These are phyloP conservation scores for Tricholoma terreum DNA, from an alignment of 768 basidiomycete genomes.

Conservation along the genomic window DNA sequence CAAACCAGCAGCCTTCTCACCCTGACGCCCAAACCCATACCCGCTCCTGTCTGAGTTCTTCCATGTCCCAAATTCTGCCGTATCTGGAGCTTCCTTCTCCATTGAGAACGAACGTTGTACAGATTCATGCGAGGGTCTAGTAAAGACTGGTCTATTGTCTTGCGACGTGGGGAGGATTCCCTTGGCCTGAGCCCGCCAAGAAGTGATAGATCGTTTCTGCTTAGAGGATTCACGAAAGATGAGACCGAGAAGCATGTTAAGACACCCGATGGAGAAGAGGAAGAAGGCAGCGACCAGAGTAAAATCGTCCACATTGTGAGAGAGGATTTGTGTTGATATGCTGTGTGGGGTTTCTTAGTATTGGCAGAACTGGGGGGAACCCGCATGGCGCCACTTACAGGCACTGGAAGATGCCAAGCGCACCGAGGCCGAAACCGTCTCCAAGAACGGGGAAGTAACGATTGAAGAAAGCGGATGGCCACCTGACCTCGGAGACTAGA, in stretches of 20 bases:
- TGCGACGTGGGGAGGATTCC: constrained; percentile 51
- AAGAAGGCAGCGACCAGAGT: constrained; percentile 86
- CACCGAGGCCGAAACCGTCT: constrained; percentile 77
- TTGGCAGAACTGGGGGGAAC: not conserved
- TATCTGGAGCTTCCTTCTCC: constrained; percentile 21
- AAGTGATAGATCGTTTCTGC: constrained; percentile 59
- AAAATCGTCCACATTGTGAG: constrained; percentile 78
- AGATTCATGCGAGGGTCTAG: constrained; percentile 30
- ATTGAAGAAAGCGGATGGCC: constrained; percentile 78
- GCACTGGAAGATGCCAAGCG: constrained; percentile 84
- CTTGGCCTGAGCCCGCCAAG: constrained; percentile 60
- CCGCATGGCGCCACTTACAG: constrained; percentile 46
- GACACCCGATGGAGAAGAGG: constrained; percentile 77
- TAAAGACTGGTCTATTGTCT: constrained; percentile 35
- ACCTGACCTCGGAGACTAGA: constrained; percentile 69
- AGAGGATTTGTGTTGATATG: constrained; percentile 67
- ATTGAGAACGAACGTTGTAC: constrained; percentile 30
- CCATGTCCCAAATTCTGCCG: constrained; percentile 26
- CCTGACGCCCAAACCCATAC: constrained; percentile 79
- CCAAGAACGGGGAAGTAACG: constrained; percentile 93
- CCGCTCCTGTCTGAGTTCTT: constrained; percentile 41
- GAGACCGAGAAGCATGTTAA: constrained; percentile 80
- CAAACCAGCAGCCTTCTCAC: constrained; percentile 71
- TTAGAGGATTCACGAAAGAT: constrained; percentile 73
- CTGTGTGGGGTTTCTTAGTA: constrained; percentile 26